Percentiles rank a stretch among this genome's conserved stretches.
Conservation (phyloP, 768 basidiomycete genomes). For the Hericium coralloides region DNA sequence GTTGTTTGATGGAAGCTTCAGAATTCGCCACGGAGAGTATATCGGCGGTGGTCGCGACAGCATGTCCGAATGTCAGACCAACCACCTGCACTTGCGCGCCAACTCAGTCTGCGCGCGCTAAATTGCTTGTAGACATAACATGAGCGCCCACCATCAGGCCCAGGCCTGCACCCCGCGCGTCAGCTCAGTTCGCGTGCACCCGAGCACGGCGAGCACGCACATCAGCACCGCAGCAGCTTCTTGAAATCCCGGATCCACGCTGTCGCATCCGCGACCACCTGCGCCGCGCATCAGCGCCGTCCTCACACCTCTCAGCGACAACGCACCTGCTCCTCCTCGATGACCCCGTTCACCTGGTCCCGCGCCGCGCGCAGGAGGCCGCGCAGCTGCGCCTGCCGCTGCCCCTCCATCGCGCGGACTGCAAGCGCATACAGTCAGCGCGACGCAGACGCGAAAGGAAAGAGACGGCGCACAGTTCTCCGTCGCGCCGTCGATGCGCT, state of each 20-base stretch:
- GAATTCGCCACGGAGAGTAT: too few species aligned
- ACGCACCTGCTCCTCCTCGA: conserved; percentile 9
- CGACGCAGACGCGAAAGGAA: not conserved
- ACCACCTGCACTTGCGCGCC: not conserved
- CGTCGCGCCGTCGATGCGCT: not conserved
- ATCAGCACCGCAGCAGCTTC: conserved; percentile 3
- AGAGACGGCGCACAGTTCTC: not conserved
- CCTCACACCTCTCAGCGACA: not conserved
- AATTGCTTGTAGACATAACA: not conserved
- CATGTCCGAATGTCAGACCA: too few species aligned
- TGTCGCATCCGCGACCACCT: conserved; percentile 7
- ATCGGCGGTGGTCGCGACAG: too few species aligned
- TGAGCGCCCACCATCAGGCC: not conserved
- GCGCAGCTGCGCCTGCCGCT: conserved; percentile 3
- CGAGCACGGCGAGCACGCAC: not conserved
- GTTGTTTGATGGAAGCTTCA: too few species aligned
- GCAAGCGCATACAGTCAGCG: not conserved
- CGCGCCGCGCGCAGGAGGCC: conserved; percentile 7
- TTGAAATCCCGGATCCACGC: conserved; percentile 5
- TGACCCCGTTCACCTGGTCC: not conserved
- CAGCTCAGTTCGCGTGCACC: not conserved
- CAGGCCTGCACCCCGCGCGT: not conserved
- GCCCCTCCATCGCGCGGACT: not conserved
- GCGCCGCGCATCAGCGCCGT: not conserved
- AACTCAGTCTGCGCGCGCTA: not conserved